phyloP scores from a whole-genome alignment of 257 asterid species.

The Leptodermis oblonga region DNA sequence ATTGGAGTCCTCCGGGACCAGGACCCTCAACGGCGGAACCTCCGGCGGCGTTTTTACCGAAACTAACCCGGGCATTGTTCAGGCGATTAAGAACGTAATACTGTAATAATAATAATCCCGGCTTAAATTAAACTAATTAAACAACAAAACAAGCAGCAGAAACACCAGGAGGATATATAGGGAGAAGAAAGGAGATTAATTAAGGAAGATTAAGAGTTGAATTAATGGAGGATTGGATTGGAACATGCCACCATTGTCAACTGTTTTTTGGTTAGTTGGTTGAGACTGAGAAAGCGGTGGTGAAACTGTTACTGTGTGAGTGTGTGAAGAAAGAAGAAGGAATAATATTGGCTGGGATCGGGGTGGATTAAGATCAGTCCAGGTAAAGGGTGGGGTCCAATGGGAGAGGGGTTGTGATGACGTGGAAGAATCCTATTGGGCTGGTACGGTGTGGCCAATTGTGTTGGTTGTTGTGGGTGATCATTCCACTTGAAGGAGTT shows the following conservation, averaged over 20 bases:
- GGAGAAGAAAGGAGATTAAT: not conserved
- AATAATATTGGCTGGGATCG: constrained; percentile 1
- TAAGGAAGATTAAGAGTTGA: not conserved
- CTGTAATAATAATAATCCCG: not conserved
- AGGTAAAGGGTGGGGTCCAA: constrained; percentile 13
- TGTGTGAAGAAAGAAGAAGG: not conserved
- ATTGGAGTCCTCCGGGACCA: constrained; percentile 46
- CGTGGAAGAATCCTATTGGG: constrained; percentile 9
- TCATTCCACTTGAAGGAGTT: not conserved
- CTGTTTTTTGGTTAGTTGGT: constrained; percentile 14
- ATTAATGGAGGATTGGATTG: constrained; percentile 14
- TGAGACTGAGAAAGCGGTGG: constrained; percentile 1
- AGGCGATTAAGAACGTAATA: no score
- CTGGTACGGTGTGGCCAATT: constrained; percentile 8
- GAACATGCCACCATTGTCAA: constrained; percentile 13
- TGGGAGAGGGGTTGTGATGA: constrained; percentile 1
- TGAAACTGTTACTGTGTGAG: not conserved
- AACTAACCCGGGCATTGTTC: constrained; percentile 80
- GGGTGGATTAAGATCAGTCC: constrained; percentile 1
- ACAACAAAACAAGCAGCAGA: not conserved
- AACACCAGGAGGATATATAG: not conserved
- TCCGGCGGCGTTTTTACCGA: constrained; percentile 83
- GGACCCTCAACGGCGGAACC: constrained; percentile 58
- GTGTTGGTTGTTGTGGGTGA: constrained; percentile 13
- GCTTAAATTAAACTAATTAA: constrained; percentile 8